Conservation (phyloP, 768 basidiomycete species). For the Amanita fuliginea region DNA sequence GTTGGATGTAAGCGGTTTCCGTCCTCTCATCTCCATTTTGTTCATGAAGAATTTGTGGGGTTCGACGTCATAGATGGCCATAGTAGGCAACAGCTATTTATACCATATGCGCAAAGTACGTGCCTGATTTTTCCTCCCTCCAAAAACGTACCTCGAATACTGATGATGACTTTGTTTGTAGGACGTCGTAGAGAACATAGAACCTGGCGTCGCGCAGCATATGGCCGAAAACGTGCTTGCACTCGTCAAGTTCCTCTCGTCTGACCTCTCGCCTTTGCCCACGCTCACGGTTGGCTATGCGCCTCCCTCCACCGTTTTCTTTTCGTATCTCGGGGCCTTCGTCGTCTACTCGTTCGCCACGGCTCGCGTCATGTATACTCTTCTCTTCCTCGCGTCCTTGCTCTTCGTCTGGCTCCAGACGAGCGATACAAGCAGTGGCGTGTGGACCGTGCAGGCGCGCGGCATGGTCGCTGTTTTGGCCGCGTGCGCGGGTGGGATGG, state of each 20-base stretch:
- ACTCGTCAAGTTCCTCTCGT: constrained; percentile 64
- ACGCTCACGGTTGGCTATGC: constrained; percentile 38
- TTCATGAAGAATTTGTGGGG: neutral
- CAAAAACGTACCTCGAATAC: no score
- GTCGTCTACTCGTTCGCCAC: constrained; percentile 66
- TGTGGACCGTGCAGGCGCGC: constrained; percentile 28
- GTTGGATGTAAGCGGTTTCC: constrained; percentile 52
- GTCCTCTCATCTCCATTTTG: neutral
- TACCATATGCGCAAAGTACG: constrained; percentile 93
- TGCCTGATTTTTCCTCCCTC: no score
- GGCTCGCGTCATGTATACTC: constrained; percentile 53
- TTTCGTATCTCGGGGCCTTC: constrained; percentile 56
- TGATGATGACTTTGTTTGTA: constrained; percentile 12
- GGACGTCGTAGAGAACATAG: constrained; percentile 78
- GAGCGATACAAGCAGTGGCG: constrained; percentile 3
- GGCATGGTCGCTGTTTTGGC: constrained; percentile 38
- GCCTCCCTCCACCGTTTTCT: constrained; percentile 66
- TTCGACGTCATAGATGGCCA: constrained; percentile 51
- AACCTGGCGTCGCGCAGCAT: constrained; percentile 77
- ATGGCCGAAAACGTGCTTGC: constrained; percentile 86
- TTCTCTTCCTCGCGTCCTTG: constrained; percentile 36
- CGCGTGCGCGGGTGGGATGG: constrained; percentile 44
- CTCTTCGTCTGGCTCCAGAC: constrained; percentile 25
- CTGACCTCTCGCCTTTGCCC: constrained; percentile 58
- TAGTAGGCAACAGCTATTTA: constrained; percentile 85